These are phyloP conservation scores for Plectosphaerella cucumerina DNA, from an alignment of 2,329 filamentous ascomycete species.

Conservation along the genomic window DNA sequence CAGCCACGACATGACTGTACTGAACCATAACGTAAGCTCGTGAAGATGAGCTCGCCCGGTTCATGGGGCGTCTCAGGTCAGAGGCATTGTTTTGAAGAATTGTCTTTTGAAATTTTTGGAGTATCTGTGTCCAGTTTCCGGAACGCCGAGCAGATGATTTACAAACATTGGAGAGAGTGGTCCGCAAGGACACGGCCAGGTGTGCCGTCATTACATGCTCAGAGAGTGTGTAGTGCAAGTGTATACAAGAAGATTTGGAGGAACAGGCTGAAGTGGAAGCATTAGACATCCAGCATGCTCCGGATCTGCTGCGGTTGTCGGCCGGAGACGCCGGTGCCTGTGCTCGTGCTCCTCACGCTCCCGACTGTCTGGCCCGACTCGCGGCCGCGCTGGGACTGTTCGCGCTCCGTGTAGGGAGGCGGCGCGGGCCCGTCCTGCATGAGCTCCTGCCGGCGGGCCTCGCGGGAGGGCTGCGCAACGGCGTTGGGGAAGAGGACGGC, in stretches of 20 bases:
- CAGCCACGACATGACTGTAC: too few relatives aligned
- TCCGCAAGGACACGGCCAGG: too few relatives aligned
- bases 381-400: conserved; percentile 17
- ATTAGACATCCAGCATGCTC: conserved; percentile 55
- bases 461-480: conserved; percentile 15
- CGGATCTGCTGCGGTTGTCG: conserved; percentile 49
- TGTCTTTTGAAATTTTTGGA: too few relatives aligned
- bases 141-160: neutral
- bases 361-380: conserved; percentile 13
- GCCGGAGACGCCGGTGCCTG: conserved; percentile 39
- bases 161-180: too few relatives aligned
- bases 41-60: too few relatives aligned
- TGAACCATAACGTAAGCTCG: too few relatives aligned
- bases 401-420: conserved; percentile 30
- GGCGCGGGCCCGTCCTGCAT: conserved; percentile 39
- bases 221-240: too few relatives aligned
- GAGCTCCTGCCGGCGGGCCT: conserved; percentile 32
- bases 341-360: conserved; percentile 39
- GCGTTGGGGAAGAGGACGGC: conserved; percentile 44
- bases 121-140: too few relatives aligned
- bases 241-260: neutral
- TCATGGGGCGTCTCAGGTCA: too few relatives aligned
- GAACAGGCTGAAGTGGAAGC: neutral
- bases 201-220: too few relatives aligned
- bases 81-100: too few relatives aligned